Conservation (phyloP, 2,329 filamentous ascomycete species). For the Pyricularia pennisetigena region DNA sequence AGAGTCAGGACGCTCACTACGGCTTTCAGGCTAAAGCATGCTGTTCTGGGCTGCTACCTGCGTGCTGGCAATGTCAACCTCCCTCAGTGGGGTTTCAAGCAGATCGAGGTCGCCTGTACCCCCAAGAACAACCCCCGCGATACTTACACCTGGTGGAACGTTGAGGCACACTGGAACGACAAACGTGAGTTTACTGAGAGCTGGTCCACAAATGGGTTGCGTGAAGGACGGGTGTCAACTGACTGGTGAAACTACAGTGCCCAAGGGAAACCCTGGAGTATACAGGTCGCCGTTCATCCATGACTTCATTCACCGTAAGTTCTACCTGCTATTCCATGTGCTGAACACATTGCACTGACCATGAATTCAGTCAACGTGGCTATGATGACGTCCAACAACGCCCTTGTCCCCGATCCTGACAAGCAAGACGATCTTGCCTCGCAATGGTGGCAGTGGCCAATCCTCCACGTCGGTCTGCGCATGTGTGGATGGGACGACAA, state of each 20-base stretch:
- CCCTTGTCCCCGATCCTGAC: conserved; percentile 91
- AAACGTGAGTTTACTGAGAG: conserved; percentile 51
- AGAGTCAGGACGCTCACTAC: conserved; percentile 85
- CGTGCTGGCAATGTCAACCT: conserved; percentile 79
- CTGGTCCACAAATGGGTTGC: neutral
- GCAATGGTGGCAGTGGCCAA: conserved; percentile 96
- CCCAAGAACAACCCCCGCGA: conserved; percentile 90
- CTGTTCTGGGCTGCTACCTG: conserved; percentile 79
- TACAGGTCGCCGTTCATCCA: conserved; percentile 97
- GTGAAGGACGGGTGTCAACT: neutral
- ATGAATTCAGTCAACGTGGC: conserved; percentile 66
- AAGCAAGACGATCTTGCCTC: conserved; percentile 98
- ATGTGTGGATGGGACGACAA: conserved; percentile 99
- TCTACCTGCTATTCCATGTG: neutral
- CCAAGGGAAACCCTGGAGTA: conserved; percentile 75
- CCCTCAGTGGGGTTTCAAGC: conserved; percentile 99
- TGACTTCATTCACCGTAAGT: conserved; percentile 72
- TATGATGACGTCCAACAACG: conserved; percentile 99
- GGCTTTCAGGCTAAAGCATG: conserved; percentile 79
- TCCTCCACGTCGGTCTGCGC: conserved; percentile 86
- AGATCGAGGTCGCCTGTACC: conserved; percentile 93
- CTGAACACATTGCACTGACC: neutral
- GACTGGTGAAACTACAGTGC: conserved; percentile 43
- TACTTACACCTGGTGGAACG: conserved; percentile 97
- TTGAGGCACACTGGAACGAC: conserved; percentile 90